Percentiles rank a stretch among this genome's conserved stretches.
Evolutionary conservation across 2,329 filamentous ascomycete genomes (phyloP).

Genomic region (Geosmithia flava): DNA sequence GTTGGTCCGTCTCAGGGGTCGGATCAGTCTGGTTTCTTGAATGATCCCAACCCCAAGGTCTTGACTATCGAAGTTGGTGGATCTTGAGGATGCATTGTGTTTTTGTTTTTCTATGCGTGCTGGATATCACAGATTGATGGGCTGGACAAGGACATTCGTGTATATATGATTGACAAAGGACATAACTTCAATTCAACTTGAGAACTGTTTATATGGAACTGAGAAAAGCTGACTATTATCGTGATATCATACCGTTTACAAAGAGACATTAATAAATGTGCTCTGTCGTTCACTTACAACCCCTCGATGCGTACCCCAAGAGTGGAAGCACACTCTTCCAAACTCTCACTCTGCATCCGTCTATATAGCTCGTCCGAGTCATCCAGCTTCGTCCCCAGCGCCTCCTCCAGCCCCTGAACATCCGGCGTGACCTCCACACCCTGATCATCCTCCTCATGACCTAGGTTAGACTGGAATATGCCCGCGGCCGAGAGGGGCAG

Average conservation of each 20-base stretch:
- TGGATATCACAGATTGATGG: too few relatives aligned
- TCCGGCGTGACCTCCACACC: constrained; percentile 1
- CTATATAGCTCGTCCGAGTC: constrained; percentile 6
- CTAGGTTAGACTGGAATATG: constrained; percentile 34
- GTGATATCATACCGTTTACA: too few relatives aligned
- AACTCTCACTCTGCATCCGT: constrained; percentile 1
- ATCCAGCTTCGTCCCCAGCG: constrained; percentile 3
- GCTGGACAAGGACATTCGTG: too few relatives aligned
- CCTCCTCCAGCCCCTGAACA: constrained; percentile 5
- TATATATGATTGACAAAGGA: too few relatives aligned
- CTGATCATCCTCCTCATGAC: not conserved
- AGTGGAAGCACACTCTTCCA: not conserved
- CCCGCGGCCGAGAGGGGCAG: constrained; percentile 38
- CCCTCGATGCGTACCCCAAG: constrained; percentile 1
- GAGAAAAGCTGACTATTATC: too few relatives aligned
- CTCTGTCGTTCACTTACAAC: too few relatives aligned
- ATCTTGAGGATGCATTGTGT: not conserved
- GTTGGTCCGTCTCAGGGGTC: constrained; percentile 31
- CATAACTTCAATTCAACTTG: too few relatives aligned
- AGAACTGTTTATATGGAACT: too few relatives aligned
- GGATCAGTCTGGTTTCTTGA: constrained; percentile 2
- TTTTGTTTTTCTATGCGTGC: not conserved
- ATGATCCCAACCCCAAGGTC: constrained; percentile 2
- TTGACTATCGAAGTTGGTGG: constrained; percentile 3
- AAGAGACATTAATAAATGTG: too few relatives aligned